Percentiles rank a stretch among this genome's conserved stretches.
phyloP scores from a whole-genome alignment of 2,329 filamentous ascomycete species.

The Colletotrichum chrysophilum region DNA sequence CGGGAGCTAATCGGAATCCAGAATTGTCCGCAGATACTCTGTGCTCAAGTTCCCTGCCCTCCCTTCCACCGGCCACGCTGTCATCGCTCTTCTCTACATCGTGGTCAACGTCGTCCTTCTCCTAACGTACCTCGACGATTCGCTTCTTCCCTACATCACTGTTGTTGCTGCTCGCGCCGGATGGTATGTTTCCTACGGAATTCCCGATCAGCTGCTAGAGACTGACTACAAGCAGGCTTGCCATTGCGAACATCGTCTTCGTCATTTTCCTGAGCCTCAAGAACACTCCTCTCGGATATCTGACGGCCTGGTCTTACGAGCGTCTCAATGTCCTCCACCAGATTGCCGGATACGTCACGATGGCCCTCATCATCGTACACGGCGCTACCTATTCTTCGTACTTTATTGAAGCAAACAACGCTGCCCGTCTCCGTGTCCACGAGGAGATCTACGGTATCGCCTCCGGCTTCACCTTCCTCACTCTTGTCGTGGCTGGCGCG shows the following conservation, averaged over 20 bases:
- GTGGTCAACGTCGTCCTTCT: constrained; percentile 36
- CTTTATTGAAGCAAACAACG: constrained; percentile 36
- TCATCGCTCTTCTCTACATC: constrained; percentile 33
- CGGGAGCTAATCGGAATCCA: background rate
- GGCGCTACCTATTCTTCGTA: constrained; percentile 45
- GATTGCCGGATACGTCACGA: constrained; percentile 54
- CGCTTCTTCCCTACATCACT: constrained; percentile 30
- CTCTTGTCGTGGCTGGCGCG: constrained; percentile 47
- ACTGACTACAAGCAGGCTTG: constrained; percentile 36
- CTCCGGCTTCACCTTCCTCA: constrained; percentile 50
- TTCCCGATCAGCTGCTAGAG: background rate
- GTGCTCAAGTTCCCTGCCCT: constrained; percentile 17
- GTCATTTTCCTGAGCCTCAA: constrained; percentile 59
- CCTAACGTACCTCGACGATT: constrained; percentile 38
- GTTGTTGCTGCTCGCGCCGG: constrained; percentile 43
- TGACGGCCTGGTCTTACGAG: constrained; percentile 63
- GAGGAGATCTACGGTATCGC: constrained; percentile 54
- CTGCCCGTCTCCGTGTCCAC: constrained; percentile 36
- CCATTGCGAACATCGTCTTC: constrained; percentile 52
- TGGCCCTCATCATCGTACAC: constrained; percentile 52
- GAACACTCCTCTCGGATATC: constrained; percentile 60
- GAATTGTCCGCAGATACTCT: constrained; percentile 8
- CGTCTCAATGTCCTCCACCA: constrained; percentile 63
- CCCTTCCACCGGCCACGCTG: constrained; percentile 32
- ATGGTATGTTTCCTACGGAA: constrained; percentile 35